Conservation (phyloP, 495 filamentous ascomycete genomes). For the Hyphodiscus hymeniophilus region DNA sequence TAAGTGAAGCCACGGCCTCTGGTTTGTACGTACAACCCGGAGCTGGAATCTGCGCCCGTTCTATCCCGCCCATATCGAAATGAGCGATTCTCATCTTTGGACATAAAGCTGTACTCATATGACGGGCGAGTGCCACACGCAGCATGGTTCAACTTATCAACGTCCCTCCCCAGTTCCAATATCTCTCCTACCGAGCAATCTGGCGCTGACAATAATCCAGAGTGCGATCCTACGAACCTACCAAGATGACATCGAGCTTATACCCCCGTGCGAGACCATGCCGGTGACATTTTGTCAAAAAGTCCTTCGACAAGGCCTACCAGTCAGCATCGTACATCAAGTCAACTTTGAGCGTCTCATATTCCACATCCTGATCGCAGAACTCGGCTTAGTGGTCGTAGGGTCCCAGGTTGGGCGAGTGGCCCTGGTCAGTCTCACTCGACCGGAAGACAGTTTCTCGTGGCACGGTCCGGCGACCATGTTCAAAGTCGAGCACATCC, state of each 20-base stretch:
- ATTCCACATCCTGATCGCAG: slow-evolving; percentile 55
- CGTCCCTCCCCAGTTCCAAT: no score
- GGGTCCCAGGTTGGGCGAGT: slow-evolving; percentile 69
- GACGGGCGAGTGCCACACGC: no score
- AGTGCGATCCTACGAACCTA: slow-evolving; percentile 49
- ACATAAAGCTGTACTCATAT: no score
- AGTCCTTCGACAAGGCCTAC: slow-evolving; percentile 14
- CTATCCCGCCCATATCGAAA: no score
- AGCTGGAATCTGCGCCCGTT: no score
- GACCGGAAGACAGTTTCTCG: slow-evolving; percentile 16
- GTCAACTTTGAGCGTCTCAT: background rate
- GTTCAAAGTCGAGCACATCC: slow-evolving; percentile 49
- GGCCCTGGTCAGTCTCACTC: slow-evolving; percentile 63
- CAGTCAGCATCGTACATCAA: background rate
- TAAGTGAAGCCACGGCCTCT: no score
- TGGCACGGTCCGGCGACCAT: slow-evolving; percentile 4
- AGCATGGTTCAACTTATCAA: no score
- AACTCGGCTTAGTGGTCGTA: slow-evolving; percentile 66
- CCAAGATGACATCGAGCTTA: slow-evolving; percentile 48
- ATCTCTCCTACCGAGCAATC: no score
- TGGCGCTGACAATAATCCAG: no score
- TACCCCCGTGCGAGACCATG: slow-evolving; percentile 34
- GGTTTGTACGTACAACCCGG: no score
- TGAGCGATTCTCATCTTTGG: no score
- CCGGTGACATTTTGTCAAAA: background rate